A percentile compares a stretch with the other conserved stretches of the same genome.
Evolutionary conservation across 2,329 filamentous ascomycete species (phyloP).

Genomic region (Nemania serpens): DNA sequence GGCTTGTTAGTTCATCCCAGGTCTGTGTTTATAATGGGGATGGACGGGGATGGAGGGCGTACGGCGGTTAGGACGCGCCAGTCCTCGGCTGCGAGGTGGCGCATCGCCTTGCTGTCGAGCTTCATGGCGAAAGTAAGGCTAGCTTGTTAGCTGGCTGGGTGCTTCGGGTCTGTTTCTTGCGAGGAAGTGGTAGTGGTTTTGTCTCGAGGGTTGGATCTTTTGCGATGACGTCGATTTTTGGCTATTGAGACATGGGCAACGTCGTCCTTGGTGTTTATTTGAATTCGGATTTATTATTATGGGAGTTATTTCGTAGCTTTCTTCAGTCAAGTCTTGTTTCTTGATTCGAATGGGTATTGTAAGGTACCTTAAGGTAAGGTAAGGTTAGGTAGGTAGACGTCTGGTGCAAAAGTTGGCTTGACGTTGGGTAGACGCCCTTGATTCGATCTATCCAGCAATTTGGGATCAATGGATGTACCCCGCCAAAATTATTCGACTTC

Average conservation of each 20-base stretch:
- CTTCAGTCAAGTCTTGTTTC: no score
- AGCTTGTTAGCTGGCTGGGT: no score
- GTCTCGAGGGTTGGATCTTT: not conserved
- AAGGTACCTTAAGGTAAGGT: no score
- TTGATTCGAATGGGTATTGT: no score
- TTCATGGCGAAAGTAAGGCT: slow-evolving; percentile 69
- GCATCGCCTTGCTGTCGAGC: slow-evolving; percentile 90
- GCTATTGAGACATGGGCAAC: not conserved
- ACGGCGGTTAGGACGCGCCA: slow-evolving; percentile 94
- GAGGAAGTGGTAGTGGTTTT: not conserved
- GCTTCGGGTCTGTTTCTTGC: not conserved
- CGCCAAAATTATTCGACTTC: slow-evolving; percentile 24
- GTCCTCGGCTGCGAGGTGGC: slow-evolving; percentile 89
- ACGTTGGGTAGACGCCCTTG: not conserved
- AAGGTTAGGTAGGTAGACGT: no score
- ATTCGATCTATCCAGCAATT: not conserved
- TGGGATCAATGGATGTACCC: no score
- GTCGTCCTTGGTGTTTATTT: no score
- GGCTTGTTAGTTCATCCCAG: slow-evolving; percentile 35
- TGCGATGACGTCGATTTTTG: no score
- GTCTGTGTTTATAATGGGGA: slow-evolving; percentile 25
- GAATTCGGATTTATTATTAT: not conserved
- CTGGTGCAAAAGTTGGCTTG: slow-evolving; percentile 3
- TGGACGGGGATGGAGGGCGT: slow-evolving; percentile 46
- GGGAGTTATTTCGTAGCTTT: no score